These are phyloP conservation scores for Panus rudis DNA, from an alignment of 768 basidiomycete genomes.

Conservation along the genomic window DNA sequence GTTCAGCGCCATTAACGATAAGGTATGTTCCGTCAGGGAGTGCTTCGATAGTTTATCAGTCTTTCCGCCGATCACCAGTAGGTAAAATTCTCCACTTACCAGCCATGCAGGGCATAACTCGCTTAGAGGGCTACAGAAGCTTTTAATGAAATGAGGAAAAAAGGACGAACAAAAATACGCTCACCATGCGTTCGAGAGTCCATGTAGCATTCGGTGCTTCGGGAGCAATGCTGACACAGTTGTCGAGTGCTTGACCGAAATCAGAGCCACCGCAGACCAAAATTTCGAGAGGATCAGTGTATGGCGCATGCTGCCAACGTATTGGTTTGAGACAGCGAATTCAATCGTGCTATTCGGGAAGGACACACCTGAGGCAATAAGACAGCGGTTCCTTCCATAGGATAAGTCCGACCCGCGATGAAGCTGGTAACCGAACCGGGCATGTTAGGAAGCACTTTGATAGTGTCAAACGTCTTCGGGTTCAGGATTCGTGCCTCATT, in stretches of 20 bases:
- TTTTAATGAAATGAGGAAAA: background rate
- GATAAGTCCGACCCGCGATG: conserved; percentile 71
- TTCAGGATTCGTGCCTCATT: conserved; percentile 77
- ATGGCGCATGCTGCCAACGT: conserved; percentile 62
- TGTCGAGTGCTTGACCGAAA: conserved; percentile 50
- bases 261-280: conserved; percentile 75
- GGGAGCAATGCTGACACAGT: conserved; percentile 64
- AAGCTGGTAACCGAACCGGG: conserved; percentile 70
- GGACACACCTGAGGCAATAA: conserved; percentile 47
- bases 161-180: conserved; percentile 15
- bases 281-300: conserved; percentile 62
- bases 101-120: conserved; percentile 74
- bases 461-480: conserved; percentile 55
- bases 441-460: conserved; percentile 57
- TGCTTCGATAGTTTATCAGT: conserved; percentile 16
- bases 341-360: no score
- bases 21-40: conserved; percentile 72
- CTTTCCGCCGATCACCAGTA: background rate
- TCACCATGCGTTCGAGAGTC: conserved; percentile 74
- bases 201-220: conserved; percentile 57
- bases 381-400: conserved; percentile 64
- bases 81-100: conserved; percentile 6
- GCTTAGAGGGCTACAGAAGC: conserved; percentile 47
- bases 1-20: conserved; percentile 68
- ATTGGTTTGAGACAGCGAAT: no score